Evolutionary conservation across 1,139 yeast genomes (phyloP).

Genomic region (Taphrina wiesneri): DNA sequence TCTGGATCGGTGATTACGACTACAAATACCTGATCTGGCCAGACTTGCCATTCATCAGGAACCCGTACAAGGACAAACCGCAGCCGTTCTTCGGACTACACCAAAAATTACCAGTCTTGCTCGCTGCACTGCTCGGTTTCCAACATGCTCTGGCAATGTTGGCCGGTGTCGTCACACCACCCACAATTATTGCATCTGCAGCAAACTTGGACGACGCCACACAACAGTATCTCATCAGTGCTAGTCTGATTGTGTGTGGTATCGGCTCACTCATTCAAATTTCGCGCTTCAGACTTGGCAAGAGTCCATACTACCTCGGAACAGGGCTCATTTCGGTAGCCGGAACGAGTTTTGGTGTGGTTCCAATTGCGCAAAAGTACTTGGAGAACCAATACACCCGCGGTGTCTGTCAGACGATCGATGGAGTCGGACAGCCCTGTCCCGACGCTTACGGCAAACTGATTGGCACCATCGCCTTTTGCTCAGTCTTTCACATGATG

Average conservation of each 20-base stretch:
- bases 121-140: constrained; percentile 75
- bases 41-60: constrained; percentile 62
- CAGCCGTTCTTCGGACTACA: constrained; percentile 78
- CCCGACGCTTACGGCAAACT: constrained; percentile 89
- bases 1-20: constrained; percentile 74
- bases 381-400: constrained; percentile 74
- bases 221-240: constrained; percentile 60
- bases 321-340: constrained; percentile 86
- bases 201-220: constrained; percentile 28
- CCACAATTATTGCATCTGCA: constrained; percentile 44
- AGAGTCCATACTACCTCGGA: constrained; percentile 52
- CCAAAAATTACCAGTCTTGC: constrained; percentile 72
- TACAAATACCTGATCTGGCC: constrained; percentile 77
- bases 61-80: constrained; percentile 43
- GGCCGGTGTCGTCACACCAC: constrained; percentile 89
- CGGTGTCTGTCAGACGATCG: constrained; percentile 69
- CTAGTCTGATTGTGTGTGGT: constrained; percentile 74
- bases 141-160: constrained; percentile 88
- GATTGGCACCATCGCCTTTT: constrained; percentile 73
- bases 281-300: constrained; percentile 56
- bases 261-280: constrained; percentile 73
- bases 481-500: constrained; percentile 70
- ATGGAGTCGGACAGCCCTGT: constrained; percentile 68
- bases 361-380: constrained; percentile 72
- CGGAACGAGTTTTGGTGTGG: constrained; percentile 86